Evolutionary conservation across 495 filamentous ascomycete genomes (phyloP), one percentile per base, ranked within the genome.

Genomic region (Penicillium parvum): DNA sequence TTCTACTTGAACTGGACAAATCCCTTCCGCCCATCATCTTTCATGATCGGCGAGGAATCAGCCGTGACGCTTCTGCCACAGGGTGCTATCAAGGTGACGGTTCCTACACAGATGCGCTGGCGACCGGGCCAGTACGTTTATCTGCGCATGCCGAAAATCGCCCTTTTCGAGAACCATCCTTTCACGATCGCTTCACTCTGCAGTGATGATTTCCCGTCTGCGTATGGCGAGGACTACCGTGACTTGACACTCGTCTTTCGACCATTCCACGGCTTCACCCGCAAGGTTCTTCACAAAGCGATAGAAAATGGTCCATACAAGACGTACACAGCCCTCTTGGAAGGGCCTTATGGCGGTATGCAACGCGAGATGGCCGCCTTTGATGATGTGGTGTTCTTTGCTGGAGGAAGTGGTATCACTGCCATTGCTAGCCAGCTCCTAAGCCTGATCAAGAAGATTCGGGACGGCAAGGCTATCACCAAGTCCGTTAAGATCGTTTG

Each of bases 301-400:
- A 72, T 89, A 19, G 79, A 87, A 17, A 81, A 86, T 48, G 86
- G 84, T 1, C 91, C 88, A 0, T 88, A 85, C 67, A 83, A 86
- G 50, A 92, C 86, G 5, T 95, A 92, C 61, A 80, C 85, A 10
- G 88, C 90, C 7, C 94, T 90, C 56, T 72, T 97, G 5, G 91
- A 97, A 53, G 91, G 91, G 0, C 91, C 91, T 0, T 97, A 97
- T 43, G 91, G 91, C 28, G 91, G 92, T 16, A 90, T 96, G 85
- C 83, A 86, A 27, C 80, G 92, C 22, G 85, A 92, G 40, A 75
- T 97, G 43, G 87, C 92, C 28, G 86, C 90, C 4, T 97, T 97
- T 56, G 91, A 97, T 46, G 88, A 89, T 16, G 88, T 92, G 22
- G 80, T 96, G 32, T 75, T 97, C 43, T 87, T 97, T 57, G 90